phyloP scores from a whole-genome alignment of 805 yeast species.

The Ogataea neopini region DNA sequence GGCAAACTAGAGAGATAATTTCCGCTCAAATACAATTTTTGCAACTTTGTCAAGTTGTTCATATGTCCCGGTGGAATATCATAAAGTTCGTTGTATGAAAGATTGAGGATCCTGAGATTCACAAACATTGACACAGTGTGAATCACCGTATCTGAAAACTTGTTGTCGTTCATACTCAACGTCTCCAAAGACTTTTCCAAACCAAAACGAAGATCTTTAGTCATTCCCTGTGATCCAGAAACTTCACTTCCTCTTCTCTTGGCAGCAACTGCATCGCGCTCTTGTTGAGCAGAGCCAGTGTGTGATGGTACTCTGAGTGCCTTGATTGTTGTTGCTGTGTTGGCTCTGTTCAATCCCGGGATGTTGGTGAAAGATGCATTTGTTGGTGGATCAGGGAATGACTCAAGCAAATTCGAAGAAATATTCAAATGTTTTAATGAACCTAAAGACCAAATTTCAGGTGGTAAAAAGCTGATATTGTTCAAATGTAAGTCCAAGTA shows the following conservation, averaged over 20 bases:
- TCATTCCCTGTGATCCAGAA: conserved; percentile 7
- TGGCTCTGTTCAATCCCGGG: conserved; percentile 10
- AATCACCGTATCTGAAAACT: conserved; percentile 75
- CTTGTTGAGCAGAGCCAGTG: conserved; percentile 5
- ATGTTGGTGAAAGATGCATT: conserved; percentile 12
- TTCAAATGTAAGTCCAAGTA: conserved; percentile 81
- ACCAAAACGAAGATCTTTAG: conserved; percentile 15
- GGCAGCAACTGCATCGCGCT: not conserved
- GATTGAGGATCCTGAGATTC: conserved; percentile 62
- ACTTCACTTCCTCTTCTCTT: conserved; percentile 19
- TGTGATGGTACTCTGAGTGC: not conserved
- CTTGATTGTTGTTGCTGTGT: conserved; percentile 8
- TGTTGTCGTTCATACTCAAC: conserved; percentile 79
- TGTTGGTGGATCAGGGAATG: conserved; percentile 56
- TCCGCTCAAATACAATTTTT: conserved; percentile 77
- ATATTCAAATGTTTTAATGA: conserved; percentile 62
- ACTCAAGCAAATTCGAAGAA: conserved; percentile 68
- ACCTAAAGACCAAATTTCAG: conserved; percentile 62
- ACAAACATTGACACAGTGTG: conserved; percentile 60
- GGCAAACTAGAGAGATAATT: conserved; percentile 78
- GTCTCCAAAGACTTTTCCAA: conserved; percentile 41
- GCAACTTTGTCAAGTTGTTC: conserved; percentile 53
- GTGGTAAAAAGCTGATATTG: conserved; percentile 69
- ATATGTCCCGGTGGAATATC: conserved; percentile 82
- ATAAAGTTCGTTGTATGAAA: conserved; percentile 80